Conservation (phyloP, 78 protist genomes). For the Dictyostelium brefeldianum region DNA sequence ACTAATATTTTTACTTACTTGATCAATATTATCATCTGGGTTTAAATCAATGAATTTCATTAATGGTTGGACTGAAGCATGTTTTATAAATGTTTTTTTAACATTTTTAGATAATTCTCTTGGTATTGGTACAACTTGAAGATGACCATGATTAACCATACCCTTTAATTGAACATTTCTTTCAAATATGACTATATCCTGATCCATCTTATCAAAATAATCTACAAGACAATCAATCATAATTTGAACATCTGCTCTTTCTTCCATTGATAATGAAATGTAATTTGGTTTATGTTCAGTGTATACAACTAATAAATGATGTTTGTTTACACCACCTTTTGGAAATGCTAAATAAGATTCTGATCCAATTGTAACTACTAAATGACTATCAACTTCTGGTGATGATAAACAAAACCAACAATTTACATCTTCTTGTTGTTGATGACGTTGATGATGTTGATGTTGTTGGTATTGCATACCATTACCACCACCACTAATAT, state of each 20-base stretch:
- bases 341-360: constrained; percentile 80
- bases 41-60: constrained; percentile 14
- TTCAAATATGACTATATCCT: constrained; percentile 45
- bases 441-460: neutral
- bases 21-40: neutral
- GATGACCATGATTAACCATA: constrained; percentile 59
- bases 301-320: constrained; percentile 54
- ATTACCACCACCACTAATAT: neutral
- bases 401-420: constrained; percentile 85
- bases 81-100: constrained; percentile 11
- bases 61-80: neutral
- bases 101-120: neutral
- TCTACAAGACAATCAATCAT: constrained; percentile 16
- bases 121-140: constrained; percentile 81
- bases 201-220: neutral
- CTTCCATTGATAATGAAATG: neutral
- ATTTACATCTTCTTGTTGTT: constrained; percentile 3
- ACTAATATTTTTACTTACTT: neutral
- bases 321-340: constrained; percentile 59
- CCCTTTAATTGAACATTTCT: constrained; percentile 31
- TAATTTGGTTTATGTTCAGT: constrained; percentile 62
- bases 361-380: constrained; percentile 52
- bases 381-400: constrained; percentile 72
- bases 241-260: constrained; percentile 16
- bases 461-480: neutral